A percentile compares a stretch with the other conserved stretches of the same genome.
Evolutionary conservation across 805 yeast genomes (phyloP).

Genomic region (Ascoidea rubescens): DNA sequence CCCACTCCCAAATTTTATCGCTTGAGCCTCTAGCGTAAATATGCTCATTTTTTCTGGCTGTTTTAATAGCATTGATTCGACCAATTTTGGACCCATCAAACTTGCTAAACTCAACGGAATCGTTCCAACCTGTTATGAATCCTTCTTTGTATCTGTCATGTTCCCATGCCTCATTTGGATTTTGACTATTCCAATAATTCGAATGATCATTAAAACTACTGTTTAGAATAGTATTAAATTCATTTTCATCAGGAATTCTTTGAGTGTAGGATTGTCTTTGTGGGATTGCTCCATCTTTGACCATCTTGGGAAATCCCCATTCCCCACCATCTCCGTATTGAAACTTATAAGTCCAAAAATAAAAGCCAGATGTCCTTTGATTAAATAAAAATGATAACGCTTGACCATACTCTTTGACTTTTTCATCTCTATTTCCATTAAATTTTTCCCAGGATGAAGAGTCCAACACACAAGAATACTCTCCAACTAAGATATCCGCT

Average conservation of each 20-base stretch:
- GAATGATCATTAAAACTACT: slow-evolving; percentile 32
- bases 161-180: slow-evolving; percentile 50
- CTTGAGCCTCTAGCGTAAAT: slow-evolving; percentile 38
- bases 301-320: slow-evolving; percentile 84
- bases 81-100: slow-evolving; percentile 67
- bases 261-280: slow-evolving; percentile 15
- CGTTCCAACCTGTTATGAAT: slow-evolving; percentile 61
- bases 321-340: slow-evolving; percentile 88
- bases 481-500: slow-evolving; percentile 75
- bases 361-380: slow-evolving; percentile 56
- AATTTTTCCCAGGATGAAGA: slow-evolving; percentile 55
- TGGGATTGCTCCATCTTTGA: slow-evolving; percentile 43
- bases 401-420: slow-evolving; percentile 33
- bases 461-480: slow-evolving; percentile 79
- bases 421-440: slow-evolving; percentile 33
- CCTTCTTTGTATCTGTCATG: slow-evolving; percentile 78
- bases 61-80: slow-evolving; percentile 54
- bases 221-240: slow-evolving; percentile 26
- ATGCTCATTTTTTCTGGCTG: slow-evolving; percentile 51
- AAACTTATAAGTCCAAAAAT: slow-evolving; percentile 87
- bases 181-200: slow-evolving; percentile 54
- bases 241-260: slow-evolving; percentile 25
- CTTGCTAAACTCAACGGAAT: slow-evolving; percentile 51
- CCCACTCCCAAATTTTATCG: slow-evolving; percentile 73
- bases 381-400: slow-evolving; percentile 38